phyloP scores from a whole-genome alignment of 768 basidiomycete species.

The Leucocoprinus birnbaumii region DNA sequence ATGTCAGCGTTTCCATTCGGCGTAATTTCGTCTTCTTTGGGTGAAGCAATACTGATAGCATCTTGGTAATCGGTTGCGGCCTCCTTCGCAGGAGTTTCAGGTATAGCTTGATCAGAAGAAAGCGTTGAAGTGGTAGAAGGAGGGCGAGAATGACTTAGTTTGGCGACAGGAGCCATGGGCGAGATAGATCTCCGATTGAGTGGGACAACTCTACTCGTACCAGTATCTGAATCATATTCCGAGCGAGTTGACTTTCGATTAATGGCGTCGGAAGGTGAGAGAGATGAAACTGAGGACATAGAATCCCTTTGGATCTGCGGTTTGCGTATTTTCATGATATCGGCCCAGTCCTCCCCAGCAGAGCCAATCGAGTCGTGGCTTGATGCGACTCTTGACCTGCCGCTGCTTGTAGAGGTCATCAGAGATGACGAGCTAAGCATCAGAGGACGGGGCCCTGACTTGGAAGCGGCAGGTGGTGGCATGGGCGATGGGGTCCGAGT shows the following conservation, averaged over 20 bases:
- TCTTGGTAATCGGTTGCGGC: slow-evolving; percentile 11
- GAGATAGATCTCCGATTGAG: slow-evolving; percentile 68
- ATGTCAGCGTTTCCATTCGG: slow-evolving; percentile 2
- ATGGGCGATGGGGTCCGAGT: slow-evolving; percentile 18
- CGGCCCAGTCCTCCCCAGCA: slow-evolving; percentile 39
- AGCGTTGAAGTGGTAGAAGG: slow-evolving; percentile 38
- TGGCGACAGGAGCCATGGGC: slow-evolving; percentile 62
- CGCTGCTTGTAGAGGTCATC: slow-evolving; percentile 32
- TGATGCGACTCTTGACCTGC: slow-evolving; percentile 18
- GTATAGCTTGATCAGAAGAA: slow-evolving; percentile 36
- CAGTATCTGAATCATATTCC: slow-evolving; percentile 57
- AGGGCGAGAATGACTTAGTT: slow-evolving; percentile 33
- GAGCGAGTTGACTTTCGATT: slow-evolving; percentile 35
- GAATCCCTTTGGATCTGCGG: slow-evolving; percentile 48
- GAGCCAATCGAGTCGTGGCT: neutral
- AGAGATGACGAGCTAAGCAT: slow-evolving; percentile 53
- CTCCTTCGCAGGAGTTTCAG: slow-evolving; percentile 20
- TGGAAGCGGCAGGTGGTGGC: slow-evolving; percentile 32
- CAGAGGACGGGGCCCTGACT: slow-evolving; percentile 63
- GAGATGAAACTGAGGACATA: slow-evolving; percentile 61
- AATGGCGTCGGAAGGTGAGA: slow-evolving; percentile 53
- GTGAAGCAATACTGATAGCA: slow-evolving; percentile 3
- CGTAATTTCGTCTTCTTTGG: slow-evolving; percentile 7
- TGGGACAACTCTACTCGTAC: slow-evolving; percentile 54
- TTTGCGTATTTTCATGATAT: slow-evolving; percentile 39